Conservation (phyloP, 2,329 filamentous ascomycete species). For the Colletotrichum karsti region DNA sequence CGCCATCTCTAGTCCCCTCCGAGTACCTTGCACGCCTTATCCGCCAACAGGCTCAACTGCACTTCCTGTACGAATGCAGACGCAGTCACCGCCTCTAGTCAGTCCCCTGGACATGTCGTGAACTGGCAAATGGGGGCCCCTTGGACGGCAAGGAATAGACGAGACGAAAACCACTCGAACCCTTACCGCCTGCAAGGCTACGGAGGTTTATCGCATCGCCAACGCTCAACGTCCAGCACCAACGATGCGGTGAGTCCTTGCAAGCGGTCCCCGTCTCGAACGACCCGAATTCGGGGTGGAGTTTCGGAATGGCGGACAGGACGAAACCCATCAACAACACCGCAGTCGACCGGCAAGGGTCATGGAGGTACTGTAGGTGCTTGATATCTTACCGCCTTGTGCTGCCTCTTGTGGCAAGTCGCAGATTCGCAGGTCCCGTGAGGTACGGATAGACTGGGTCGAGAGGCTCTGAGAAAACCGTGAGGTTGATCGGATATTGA, state of each 20-base stretch:
- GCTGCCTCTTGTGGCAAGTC: too few species aligned
- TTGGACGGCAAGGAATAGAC: not conserved
- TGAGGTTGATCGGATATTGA: too few species aligned
- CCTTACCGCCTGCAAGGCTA: not conserved
- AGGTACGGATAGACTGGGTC: too few species aligned
- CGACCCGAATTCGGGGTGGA: conserved; percentile 9
- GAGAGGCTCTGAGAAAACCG: too few species aligned
- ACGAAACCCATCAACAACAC: not conserved
- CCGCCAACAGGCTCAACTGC: not conserved
- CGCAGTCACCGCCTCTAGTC: conserved; percentile 9
- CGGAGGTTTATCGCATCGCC: conserved; percentile 1
- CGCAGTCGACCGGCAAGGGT: not conserved
- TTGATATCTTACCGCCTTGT: not conserved
- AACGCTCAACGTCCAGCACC: not conserved
- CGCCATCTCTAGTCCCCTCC: not conserved
- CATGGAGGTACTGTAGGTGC: not conserved
- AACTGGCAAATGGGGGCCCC: not conserved
- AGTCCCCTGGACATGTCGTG: not conserved
- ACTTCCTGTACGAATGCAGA: too few species aligned
- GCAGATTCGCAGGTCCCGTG: too few species aligned
- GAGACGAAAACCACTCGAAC: not conserved
- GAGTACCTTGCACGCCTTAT: conserved; percentile 1
- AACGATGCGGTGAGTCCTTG: conserved; percentile 27
- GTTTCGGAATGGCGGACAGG: not conserved
- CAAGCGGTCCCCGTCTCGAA: conserved; percentile 5